These are phyloP conservation scores for Solanum sejunctum DNA, from an alignment of 257 asterid species.

Conservation along the genomic window DNA sequence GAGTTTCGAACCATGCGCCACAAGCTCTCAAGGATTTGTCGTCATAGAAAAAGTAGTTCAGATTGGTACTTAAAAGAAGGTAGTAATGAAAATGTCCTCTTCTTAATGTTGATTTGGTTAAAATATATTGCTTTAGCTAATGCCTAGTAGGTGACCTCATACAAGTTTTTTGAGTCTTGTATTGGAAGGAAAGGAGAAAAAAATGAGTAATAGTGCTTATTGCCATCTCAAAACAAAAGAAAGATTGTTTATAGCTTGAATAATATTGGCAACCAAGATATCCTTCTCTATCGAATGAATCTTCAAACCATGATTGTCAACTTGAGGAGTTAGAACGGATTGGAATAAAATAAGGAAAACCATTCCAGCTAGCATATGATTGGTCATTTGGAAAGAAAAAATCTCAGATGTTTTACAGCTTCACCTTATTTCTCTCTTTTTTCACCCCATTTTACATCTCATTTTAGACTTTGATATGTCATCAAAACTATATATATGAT, in stretches of 20 bases:
- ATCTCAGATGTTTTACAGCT: background rate
- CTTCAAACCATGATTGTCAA: background rate
- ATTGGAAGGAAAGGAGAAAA: background rate
- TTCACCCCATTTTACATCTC: background rate
- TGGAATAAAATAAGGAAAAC: background rate
- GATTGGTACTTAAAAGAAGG: background rate
- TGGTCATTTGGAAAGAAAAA: background rate
- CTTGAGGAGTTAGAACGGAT: background rate
- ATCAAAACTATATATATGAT: background rate
- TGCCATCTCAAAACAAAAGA: background rate
- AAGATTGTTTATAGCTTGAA: background rate
- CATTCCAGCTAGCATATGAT: background rate
- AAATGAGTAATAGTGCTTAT: background rate
- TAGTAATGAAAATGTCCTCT: background rate
- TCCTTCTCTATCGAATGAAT: no score
- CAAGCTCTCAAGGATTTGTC: background rate
- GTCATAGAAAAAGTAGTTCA: background rate
- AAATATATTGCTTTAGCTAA: background rate
- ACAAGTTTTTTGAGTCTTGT: background rate
- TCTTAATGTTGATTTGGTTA: background rate
- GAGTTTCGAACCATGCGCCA: background rate
- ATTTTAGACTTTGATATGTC: background rate
- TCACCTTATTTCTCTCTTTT: background rate
- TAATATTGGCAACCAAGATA: background rate
- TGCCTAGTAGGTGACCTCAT: background rate